Base-by-base conservation (phyloP, 805 yeast species). In the Candida xyloterini region DNA sequence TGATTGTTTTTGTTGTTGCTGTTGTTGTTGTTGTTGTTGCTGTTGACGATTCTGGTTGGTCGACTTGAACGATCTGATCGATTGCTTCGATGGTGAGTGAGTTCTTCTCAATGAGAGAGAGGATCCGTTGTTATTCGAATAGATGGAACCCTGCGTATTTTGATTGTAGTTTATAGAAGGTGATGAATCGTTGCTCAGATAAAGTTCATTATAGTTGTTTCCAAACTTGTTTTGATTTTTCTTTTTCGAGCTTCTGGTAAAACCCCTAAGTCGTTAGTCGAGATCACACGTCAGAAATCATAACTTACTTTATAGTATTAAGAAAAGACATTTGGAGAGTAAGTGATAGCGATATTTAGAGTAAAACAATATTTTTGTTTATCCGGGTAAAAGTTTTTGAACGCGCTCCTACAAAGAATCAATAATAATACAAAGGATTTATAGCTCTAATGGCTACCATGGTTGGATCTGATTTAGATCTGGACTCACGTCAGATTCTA, bases 171-270 rank as follows among this genome's bases (percentile, higher is more conserved):
- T 47, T 14, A 53, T 26, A 9, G 56, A 52, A 10, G 39, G 38
- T 10, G 51, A 33, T 9, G 57, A 50, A 18, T 53, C 57, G 32
- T 53, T 55, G 38, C 47, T 48, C 29, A 52, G 25, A 25, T 50
- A 55, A 15, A 53, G 40, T 20, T 55, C 59, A 33, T 40, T 51
- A 34, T 50, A 49, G 42, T 52, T 52, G 43, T 50, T 52, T 7
- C 53, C 56, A 7, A 52, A 41, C 32, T 58, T 58, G 30, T 42
- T 46, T 36, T 57, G 61, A 29, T 53, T 52, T 42, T 62, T 63
- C 52, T 63, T 63, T 32, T 58, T 60, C 8, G 60, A 56, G 28
- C 53, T 57, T 53, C 84, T 71, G n/a, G 84, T 81, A 47, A 79
- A 76, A 8, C 84, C 81, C 57, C 79, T 73, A 7, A 14, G 24